Conservation (phyloP, 139 green algal species). For the Spirogloea muscicola region DNA sequence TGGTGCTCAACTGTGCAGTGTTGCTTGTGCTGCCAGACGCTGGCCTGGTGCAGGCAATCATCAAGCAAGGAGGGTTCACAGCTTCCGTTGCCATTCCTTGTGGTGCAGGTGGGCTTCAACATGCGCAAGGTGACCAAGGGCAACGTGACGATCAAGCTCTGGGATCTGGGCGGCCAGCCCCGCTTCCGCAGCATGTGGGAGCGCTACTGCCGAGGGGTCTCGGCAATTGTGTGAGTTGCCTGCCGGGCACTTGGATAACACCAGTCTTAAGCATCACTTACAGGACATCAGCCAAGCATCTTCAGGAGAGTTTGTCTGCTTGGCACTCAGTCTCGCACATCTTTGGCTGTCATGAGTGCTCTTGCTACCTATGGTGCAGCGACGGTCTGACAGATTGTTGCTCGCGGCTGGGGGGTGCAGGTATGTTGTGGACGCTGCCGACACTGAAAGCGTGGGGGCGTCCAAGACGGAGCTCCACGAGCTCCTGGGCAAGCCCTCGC, state of each 20-base stretch:
- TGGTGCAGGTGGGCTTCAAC: constrained; percentile 85
- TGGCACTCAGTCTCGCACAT: too few species aligned
- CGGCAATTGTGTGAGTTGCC: constrained; percentile 75
- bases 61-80: too few species aligned
- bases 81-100: too few species aligned
- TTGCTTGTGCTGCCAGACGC: too few species aligned
- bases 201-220: constrained; percentile 94
- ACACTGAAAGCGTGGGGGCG: constrained; percentile 72
- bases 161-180: constrained; percentile 94
- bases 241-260: too few species aligned
- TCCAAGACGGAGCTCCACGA: constrained; percentile 63
- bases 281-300: too few species aligned
- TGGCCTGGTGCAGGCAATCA: too few species aligned
- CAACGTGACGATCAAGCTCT: constrained; percentile 95
- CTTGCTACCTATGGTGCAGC: too few species aligned
- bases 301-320: too few species aligned
- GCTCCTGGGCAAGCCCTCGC: constrained; percentile 50
- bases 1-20: too few species aligned
- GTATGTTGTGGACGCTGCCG: constrained; percentile 88
- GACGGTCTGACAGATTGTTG: too few species aligned
- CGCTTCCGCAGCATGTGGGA: constrained; percentile 97
- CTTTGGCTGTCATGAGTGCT: too few species aligned
- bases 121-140: constrained; percentile 97
- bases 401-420: background rate
- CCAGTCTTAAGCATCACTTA: background rate